These are phyloP conservation scores for Hsuehochloa calcarea DNA, from an alignment of 176 grass and related monocot species.

Conservation along the genomic window DNA sequence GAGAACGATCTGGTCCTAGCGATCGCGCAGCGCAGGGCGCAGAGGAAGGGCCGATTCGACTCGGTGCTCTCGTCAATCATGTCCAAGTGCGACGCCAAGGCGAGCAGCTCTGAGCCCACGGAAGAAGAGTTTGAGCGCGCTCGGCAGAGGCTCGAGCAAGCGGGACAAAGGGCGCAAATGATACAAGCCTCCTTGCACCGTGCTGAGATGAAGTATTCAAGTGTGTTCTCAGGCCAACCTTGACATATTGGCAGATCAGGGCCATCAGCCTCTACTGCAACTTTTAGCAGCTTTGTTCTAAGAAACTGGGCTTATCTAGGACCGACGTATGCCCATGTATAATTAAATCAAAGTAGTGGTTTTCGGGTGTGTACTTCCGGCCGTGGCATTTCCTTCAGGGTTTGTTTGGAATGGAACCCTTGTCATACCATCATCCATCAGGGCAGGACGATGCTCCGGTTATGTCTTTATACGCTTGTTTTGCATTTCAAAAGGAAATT, in stretches of 20 bases:
- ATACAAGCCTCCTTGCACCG: not conserved
- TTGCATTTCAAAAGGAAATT: too few species aligned
- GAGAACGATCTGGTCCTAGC: constrained; percentile 58
- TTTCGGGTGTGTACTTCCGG: not conserved
- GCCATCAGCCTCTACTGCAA: not conserved
- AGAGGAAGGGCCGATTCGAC: constrained; percentile 65
- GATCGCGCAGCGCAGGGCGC: constrained; percentile 57
- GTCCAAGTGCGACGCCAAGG: constrained; percentile 58
- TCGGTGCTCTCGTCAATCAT: constrained; percentile 83
- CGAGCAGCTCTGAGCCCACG: constrained; percentile 55
- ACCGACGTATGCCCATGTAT: not conserved
- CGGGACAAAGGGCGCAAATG: constrained; percentile 39
- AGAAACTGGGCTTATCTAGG: not conserved
- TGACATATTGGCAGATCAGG: not conserved
- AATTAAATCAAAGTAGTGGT: not conserved
- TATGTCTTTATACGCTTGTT: too few species aligned
- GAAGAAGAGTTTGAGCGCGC: constrained; percentile 84
- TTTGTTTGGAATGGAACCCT: not conserved
- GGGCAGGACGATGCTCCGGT: too few species aligned
- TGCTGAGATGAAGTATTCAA: not conserved
- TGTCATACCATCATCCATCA: not conserved
- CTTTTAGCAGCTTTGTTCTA: not conserved
- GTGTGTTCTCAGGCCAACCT: not conserved
- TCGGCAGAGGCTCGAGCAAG: constrained; percentile 57
- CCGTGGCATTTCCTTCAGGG: not conserved